Conservation (phyloP, 768 basidiomycete genomes). For the Hirschioporus abietinus region DNA sequence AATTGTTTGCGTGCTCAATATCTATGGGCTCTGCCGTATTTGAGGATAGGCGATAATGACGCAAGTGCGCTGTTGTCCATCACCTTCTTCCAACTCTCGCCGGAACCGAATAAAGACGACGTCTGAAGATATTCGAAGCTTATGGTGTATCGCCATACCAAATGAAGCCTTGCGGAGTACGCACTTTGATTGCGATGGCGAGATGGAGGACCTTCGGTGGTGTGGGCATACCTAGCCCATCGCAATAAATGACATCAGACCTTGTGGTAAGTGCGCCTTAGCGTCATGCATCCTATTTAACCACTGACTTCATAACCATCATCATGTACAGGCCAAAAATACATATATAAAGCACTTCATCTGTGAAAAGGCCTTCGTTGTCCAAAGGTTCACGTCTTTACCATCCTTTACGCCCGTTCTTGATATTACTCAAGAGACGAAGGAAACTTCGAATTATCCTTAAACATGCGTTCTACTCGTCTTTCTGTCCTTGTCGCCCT, state of each 20-base stretch:
- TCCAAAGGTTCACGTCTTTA: not conserved
- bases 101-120: no score
- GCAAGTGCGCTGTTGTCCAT: no score
- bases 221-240: not conserved
- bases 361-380: not conserved
- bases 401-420: not conserved
- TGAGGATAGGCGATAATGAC: no score
- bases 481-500: conserved; percentile 13
- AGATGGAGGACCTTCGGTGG: not conserved
- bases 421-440: not conserved
- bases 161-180: not conserved
- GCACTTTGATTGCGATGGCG: not conserved
- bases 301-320: not conserved
- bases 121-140: not conserved
- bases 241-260: not conserved
- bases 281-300: not conserved
- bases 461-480: not conserved
- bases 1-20: no score
- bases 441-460: not conserved
- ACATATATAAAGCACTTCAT: not conserved
- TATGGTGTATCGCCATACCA: not conserved
- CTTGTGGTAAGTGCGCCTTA: not conserved
- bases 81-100: no score
- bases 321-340: not conserved
- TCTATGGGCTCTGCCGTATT: no score